phyloP scores from a whole-genome alignment of 305 asterid species.

The Plantago lanceolata region DNA sequence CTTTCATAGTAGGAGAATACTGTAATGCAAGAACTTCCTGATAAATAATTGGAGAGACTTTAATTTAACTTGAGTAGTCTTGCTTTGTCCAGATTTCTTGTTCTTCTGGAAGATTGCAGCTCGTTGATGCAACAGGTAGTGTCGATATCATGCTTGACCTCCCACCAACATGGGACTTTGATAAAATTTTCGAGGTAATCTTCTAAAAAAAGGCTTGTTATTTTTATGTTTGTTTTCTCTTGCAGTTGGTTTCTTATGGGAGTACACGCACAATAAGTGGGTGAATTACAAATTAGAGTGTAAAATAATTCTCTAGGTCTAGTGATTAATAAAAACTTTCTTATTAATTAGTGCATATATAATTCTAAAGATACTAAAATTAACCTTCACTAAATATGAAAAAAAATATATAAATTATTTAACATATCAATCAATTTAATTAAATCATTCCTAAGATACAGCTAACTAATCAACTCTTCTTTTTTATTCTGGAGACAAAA shows the following conservation, averaged over 20 bases:
- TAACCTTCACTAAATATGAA: no score
- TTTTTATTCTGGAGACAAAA: no score
- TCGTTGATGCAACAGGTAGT: constrained; percentile 83
- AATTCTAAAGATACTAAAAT: no score
- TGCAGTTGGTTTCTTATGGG: not conserved
- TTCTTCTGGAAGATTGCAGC: constrained; percentile 79
- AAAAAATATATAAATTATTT: no score
- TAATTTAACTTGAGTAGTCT: constrained; percentile 19
- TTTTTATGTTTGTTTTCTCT: constrained; percentile 9
- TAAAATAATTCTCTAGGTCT: no score
- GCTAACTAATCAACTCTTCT: no score
- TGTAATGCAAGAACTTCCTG: constrained; percentile 2
- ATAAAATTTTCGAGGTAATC: constrained; percentile 65
- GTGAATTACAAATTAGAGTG: no score
- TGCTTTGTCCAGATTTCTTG: constrained; percentile 50
- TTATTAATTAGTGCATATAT: no score
- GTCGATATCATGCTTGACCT: constrained; percentile 58
- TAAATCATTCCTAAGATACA: no score
- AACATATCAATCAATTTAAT: no score
- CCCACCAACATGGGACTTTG: constrained; percentile 49
- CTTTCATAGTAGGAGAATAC: constrained; percentile 5
- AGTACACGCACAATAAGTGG: not conserved
- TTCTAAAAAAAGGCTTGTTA: constrained; percentile 11
- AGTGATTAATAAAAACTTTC: no score
- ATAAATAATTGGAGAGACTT: constrained; percentile 9